Conservation (phyloP, 2,329 filamentous ascomycete genomes). For the Hypoxylon sp. region DNA sequence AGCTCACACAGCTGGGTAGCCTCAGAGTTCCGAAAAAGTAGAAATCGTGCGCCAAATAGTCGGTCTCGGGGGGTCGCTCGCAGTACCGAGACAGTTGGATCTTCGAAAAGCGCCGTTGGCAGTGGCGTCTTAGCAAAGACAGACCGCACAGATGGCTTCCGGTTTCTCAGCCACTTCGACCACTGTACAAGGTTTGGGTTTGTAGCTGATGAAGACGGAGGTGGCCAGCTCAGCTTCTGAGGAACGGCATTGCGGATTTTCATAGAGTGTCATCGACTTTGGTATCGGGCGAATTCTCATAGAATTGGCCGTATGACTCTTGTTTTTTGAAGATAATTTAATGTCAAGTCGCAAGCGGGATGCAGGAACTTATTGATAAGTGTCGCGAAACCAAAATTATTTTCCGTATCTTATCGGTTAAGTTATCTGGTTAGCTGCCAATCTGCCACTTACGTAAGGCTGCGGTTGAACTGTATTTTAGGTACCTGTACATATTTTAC, state of each 20-base stretch:
- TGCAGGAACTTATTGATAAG: neutral
- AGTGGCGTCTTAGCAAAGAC: conserved; percentile 29
- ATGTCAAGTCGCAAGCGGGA: neutral
- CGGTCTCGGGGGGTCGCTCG: conserved; percentile 12
- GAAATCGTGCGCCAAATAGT: conserved; percentile 19
- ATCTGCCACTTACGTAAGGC: no score
- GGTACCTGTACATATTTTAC: no score
- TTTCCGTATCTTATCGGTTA: conserved; percentile 30
- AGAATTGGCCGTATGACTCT: conserved; percentile 25
- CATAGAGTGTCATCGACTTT: conserved; percentile 30
- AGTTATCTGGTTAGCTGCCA: no score
- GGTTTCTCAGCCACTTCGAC: neutral
- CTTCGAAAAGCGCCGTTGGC: conserved; percentile 36
- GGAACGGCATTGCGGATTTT: conserved; percentile 15
- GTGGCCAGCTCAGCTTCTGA: conserved; percentile 8
- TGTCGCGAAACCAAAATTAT: conserved; percentile 15
- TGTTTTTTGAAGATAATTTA: neutral
- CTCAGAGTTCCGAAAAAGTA: conserved; percentile 23
- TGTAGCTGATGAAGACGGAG: neutral
- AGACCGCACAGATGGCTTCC: neutral
- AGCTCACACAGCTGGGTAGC: no score
- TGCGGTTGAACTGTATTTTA: no score
- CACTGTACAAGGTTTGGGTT: conserved; percentile 21
- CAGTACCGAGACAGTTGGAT: conserved; percentile 24
- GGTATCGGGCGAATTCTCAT: neutral